Conservation (phyloP, 805 yeast genomes). For the Nakazawaea ishiwadae region DNA sequence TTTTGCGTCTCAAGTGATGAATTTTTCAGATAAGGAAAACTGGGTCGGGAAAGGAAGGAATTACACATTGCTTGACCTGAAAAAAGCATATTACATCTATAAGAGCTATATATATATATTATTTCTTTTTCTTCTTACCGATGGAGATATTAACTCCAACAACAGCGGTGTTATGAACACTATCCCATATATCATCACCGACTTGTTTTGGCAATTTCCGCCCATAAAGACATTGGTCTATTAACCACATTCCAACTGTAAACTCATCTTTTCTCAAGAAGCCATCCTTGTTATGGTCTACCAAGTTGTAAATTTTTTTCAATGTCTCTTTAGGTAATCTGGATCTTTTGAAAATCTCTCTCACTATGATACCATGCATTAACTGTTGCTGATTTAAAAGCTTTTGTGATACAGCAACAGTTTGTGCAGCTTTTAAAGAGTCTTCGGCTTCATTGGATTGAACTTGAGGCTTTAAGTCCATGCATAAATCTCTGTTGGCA, state of each 20-base stretch:
- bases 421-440: slow-evolving; percentile 23
- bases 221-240: slow-evolving; percentile 94
- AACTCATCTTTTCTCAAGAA: slow-evolving; percentile 77
- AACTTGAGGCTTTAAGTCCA: slow-evolving; percentile 24
- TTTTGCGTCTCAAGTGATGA: too few species aligned
- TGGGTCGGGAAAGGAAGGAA: too few species aligned
- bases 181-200: slow-evolving; percentile 72
- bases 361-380: slow-evolving; percentile 61
- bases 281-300: slow-evolving; percentile 75
- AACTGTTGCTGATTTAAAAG: slow-evolving; percentile 11
- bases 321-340: slow-evolving; percentile 60
- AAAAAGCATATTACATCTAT: too few species aligned
- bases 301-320: slow-evolving; percentile 70
- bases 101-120: too few species aligned
- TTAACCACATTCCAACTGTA: slow-evolving; percentile 95
- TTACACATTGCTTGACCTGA: too few species aligned
- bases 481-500: slow-evolving; percentile 69
- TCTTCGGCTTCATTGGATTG: background rate
- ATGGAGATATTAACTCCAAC: slow-evolving; percentile 16
- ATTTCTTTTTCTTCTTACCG: slow-evolving; percentile 25
- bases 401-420: slow-evolving; percentile 8
- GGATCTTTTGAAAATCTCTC: slow-evolving; percentile 78
- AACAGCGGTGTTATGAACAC: slow-evolving; percentile 52
- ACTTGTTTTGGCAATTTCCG: slow-evolving; percentile 76
- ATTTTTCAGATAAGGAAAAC: too few species aligned